Evolutionary conservation across 2,329 filamentous ascomycete genomes (phyloP), one percentile per base, ranked within the genome.

Genomic region (Colletotrichum theobromicola): DNA sequence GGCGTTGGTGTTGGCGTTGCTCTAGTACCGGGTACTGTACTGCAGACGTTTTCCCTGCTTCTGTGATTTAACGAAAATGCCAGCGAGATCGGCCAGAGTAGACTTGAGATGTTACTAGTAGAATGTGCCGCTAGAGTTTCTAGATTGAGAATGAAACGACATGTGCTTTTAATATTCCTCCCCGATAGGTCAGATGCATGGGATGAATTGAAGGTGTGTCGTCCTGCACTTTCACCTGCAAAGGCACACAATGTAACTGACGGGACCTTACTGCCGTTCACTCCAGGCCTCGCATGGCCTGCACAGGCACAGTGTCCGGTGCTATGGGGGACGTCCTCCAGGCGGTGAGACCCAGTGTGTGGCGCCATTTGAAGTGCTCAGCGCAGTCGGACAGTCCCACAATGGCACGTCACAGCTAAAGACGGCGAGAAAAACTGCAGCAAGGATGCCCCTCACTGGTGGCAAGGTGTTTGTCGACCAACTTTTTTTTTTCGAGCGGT

Each of bases 381-480:
- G 26, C 15, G 32, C 72, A 61, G 61, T 63, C 71, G 61, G 26
- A 71, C 10, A 37, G 55, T 37, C 71, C 67, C 72, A 66, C 61
- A 42, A 28, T 55, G 30, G 66, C 28, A 74, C 67, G 67, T 71
- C 67, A 74, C 72, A 66, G 55, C 21, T 34, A 53, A 3, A 53
- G 7, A 32, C 63, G 58, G 35, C 18, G 67, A 30, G 24, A 74
- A 64, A 46, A n/a, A 60, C 15, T 12, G 42, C 68, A 46, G 42
- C 72, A 75, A 75, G 72, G 72, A 67, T 75, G 63, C 68, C 72
- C 72, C 72, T 72, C 68, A 63, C 26, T 67, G 55, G 62, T 74
- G 68, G 67, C 62, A 34, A 72, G 57, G 46, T 58, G 57, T 46
- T 28, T 34, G 67, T 53, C 58, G 34, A 37, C 65, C 55, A 34